Evolutionary conservation across 129 eudicot genomes (phyloP).

Genomic region (Centrapalus pauciflorus): DNA sequence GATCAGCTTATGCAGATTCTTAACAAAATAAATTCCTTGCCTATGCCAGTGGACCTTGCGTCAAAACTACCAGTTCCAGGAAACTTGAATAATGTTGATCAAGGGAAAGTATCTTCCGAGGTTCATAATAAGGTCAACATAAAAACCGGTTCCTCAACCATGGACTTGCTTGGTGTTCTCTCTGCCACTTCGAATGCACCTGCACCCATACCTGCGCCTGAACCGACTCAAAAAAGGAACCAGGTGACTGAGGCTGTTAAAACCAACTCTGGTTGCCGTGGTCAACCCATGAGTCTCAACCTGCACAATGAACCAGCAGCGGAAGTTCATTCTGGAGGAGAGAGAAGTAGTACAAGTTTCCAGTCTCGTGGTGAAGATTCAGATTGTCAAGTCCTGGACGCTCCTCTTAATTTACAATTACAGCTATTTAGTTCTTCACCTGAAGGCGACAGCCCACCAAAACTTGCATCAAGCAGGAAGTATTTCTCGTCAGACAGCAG

Average conservation of each 20-base stretch:
- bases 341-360: conserved; percentile 67
- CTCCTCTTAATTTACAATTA: conserved; percentile 41
- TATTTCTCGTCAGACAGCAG: conserved; percentile 85
- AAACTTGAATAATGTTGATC: conserved; percentile 23
- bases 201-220: conserved; percentile 22
- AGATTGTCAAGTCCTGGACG: conserved; percentile 54
- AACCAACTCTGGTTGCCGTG: conserved; percentile 31
- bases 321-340: conserved; percentile 60
- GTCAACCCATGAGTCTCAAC: conserved; percentile 34
- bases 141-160: conserved; percentile 50
- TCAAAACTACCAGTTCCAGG: conserved; percentile 37
- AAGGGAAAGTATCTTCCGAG: conserved; percentile 34
- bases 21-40: conserved; percentile 68
- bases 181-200: conserved; percentile 39
- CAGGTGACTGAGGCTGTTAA: conserved; percentile 44
- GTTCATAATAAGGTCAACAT: conserved; percentile 41
- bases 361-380: conserved; percentile 83
- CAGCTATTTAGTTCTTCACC: conserved; percentile 86
- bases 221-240: conserved; percentile 40
- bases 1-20: conserved; percentile 79
- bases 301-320: conserved; percentile 25
- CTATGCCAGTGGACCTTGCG: conserved; percentile 43
- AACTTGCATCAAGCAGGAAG: conserved; percentile 46
- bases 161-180: conserved; percentile 78
- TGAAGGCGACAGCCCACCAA: conserved; percentile 57